These are phyloP conservation scores for Ustilago curta DNA, from an alignment of 1,284 basidiomycete species.

Conservation along the genomic window DNA sequence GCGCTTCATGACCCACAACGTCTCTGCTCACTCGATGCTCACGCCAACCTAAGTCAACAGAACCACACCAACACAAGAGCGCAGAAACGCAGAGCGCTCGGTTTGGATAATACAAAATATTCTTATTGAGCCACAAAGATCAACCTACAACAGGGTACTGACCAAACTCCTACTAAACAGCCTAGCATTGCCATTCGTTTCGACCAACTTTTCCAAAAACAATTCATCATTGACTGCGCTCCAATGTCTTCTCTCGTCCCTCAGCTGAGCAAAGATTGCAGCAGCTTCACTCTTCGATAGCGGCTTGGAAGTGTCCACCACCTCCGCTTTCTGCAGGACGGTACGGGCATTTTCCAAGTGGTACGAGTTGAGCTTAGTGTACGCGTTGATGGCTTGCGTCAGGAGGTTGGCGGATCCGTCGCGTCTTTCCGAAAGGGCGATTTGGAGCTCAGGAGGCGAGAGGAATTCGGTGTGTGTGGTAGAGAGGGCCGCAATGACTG, in stretches of 20 bases:
- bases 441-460: slow-evolving; percentile 43
- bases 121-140: background rate
- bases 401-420: slow-evolving; percentile 9
- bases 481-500: slow-evolving; percentile 52
- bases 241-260: slow-evolving; percentile 52
- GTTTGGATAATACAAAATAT: background rate
- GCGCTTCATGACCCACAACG: no score
- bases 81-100: background rate
- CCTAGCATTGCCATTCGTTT: slow-evolving; percentile 58
- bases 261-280: slow-evolving; percentile 51
- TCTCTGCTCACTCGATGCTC: no score
- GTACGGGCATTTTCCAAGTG: slow-evolving; percentile 48
- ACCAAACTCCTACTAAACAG: slow-evolving; percentile 55
- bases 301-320: slow-evolving; percentile 36
- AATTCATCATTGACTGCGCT: slow-evolving; percentile 59
- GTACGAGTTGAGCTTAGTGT: slow-evolving; percentile 49
- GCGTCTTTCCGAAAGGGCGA: slow-evolving; percentile 40
- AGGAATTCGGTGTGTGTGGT: slow-evolving; percentile 53
- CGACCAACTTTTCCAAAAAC: slow-evolving; percentile 62
- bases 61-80: background rate
- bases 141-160: slow-evolving; percentile 38
- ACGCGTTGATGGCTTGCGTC: slow-evolving; percentile 53
- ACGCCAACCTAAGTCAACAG: no score
- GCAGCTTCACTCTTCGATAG: slow-evolving; percentile 48
- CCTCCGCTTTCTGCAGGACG: slow-evolving; percentile 24